These are phyloP conservation scores for Collybia nuda DNA, from an alignment of 768 basidiomycete genomes.

Conservation along the genomic window DNA sequence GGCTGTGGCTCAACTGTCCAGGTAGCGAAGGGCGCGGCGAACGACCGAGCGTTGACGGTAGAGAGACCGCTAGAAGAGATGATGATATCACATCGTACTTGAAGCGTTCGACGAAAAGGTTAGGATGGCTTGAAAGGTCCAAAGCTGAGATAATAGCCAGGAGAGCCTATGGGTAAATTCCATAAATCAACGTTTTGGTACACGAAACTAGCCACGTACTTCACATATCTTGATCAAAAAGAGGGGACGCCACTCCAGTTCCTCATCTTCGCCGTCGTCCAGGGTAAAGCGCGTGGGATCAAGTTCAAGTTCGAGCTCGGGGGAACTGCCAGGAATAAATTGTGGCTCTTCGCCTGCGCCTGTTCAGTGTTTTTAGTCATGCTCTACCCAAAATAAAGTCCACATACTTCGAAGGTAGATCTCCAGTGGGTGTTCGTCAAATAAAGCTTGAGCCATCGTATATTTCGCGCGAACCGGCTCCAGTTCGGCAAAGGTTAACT, in stretches of 20 bases:
- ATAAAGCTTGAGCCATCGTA: conserved; percentile 74
- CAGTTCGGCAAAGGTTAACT: neutral
- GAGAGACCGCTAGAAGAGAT: conserved; percentile 62
- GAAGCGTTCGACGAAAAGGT: conserved; percentile 73
- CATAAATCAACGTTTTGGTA: neutral
- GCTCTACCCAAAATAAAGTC: neutral
- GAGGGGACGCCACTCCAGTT: conserved; percentile 35
- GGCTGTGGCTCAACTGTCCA: conserved; percentile 47
- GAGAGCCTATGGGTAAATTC: conserved; percentile 30
- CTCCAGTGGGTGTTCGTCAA: conserved; percentile 76
- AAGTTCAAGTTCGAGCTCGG: conserved; percentile 37
- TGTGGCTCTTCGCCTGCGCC: conserved; percentile 61
- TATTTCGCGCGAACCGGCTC: neutral
- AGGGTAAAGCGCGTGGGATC: conserved; percentile 28
- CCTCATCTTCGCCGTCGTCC: conserved; percentile 23
- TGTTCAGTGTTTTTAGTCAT: conserved; percentile 19
- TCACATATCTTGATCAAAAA: conserved; percentile 33
- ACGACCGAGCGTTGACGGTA: conserved; percentile 31
- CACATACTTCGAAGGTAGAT: conserved; percentile 66
- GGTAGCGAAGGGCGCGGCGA: conserved; percentile 41
- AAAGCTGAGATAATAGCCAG: conserved; percentile 34
- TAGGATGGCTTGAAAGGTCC: conserved; percentile 32
- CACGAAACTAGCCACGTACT: conserved; percentile 28
- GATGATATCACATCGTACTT: conserved; percentile 85
- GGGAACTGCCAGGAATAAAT: conserved; percentile 55